phyloP scores from a whole-genome alignment of 495 filamentous ascomycete species.

The Penicillium paradoxum region DNA sequence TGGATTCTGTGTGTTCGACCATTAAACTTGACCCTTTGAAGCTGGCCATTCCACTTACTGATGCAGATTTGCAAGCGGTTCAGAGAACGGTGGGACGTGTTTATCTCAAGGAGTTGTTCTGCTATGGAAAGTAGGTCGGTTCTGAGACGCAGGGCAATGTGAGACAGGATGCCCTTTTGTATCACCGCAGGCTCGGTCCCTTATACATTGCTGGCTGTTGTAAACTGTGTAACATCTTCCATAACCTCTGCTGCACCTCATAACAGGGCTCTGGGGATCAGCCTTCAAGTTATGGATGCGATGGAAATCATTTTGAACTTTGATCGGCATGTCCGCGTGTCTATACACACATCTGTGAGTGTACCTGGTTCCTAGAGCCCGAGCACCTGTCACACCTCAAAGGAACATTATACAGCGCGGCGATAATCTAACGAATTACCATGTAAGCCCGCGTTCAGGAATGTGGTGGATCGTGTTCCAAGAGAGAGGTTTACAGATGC shows the following conservation, averaged over 20 bases:
- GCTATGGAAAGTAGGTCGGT: neutral
- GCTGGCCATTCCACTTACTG: no score
- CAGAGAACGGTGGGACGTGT: neutral
- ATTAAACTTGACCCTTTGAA: no score
- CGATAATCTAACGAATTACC: neutral
- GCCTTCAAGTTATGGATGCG: neutral
- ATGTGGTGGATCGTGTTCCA: neutral
- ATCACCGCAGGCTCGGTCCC: neutral
- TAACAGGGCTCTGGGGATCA: constrained; percentile 2
- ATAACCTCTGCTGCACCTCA: neutral
- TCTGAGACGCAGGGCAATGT: neutral
- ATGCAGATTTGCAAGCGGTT: neutral
- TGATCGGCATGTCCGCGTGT: constrained; percentile 1
- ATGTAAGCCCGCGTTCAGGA: neutral
- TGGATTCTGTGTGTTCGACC: no score
- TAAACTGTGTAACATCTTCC: constrained; percentile 1
- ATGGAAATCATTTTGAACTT: neutral
- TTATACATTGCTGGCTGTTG: neutral
- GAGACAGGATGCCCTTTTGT: neutral
- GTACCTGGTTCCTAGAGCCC: neutral
- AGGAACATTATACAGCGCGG: neutral
- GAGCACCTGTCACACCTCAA: neutral
- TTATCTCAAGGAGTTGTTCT: neutral
- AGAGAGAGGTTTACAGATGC: neutral
- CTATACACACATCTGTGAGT: constrained; percentile 3